Base-by-base conservation (phyloP, 257 asterid species). In the Ilex aquifolium region DNA sequence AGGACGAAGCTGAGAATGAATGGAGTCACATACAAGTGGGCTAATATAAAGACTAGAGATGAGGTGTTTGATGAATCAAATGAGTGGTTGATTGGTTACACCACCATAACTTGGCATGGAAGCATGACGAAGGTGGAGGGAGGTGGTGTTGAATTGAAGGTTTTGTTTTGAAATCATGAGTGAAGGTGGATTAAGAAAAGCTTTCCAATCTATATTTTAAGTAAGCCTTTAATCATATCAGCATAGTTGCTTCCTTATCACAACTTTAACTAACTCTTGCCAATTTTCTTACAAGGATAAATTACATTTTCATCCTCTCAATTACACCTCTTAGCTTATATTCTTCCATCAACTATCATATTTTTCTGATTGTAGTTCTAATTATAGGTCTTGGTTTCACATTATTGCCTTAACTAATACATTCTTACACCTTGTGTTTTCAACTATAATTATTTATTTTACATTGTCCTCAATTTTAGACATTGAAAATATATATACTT, bases 191-290 rank as follows among this genome's bases (percentile, higher is more conserved):
- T 65, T 61, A 65, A 61, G 31, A 27, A 46, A 44, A 15, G 60
- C 31, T 48, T 56, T 17, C 16, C 30, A 49, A 13, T 32, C 44
- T n/a, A 8, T 14, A 65, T 60, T 65, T 61, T 32, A 69, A 49
- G 69, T 64, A 70, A 63, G 27, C 55, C 58, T 36, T 56, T 59
- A 62, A 69, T 69, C 36, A 69, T 69, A 32, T 51, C 31, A 1
- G n/a, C 16, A 58, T 39, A 46, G 74, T 74, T 74, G 75, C 79
- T 74, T 74, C 69, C 59, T 21, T 65, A 59, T 49, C 64, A 69
- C 75, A 56, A 40, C 72, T 74, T 56, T 74, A 69, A 69, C 75
- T 56, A 74, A 74, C 72, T 61, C 50, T 46, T 16, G 49, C 77
- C 77, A 64, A 51, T 29, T 21, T 10, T n/a, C 1, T 1, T 49